phyloP scores from a whole-genome alignment of 805 yeast genomes.

The Dipodascus albidus region DNA sequence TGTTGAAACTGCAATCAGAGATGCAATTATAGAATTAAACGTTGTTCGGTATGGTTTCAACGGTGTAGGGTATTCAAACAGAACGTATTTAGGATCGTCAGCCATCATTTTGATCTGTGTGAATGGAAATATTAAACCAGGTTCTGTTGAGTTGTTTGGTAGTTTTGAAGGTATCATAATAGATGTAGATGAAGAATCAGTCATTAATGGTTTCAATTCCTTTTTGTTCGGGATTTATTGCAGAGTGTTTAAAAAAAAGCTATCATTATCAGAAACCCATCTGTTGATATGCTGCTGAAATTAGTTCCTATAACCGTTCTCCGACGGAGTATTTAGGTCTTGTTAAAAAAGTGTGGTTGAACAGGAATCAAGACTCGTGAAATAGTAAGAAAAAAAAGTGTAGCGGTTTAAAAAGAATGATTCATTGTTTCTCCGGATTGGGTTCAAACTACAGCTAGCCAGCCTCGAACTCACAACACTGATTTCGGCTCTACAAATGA shows the following conservation, averaged over 20 bases:
- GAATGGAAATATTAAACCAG: neutral
- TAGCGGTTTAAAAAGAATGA: no score
- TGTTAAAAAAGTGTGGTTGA: no score
- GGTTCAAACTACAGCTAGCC: no score
- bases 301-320: no score
- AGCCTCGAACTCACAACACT: neutral
- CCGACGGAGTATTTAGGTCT: neutral
- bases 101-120: neutral
- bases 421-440: no score
- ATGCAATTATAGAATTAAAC: constrained; percentile 43
- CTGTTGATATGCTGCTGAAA: no score
- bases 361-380: no score
- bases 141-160: neutral
- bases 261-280: neutral
- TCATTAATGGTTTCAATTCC: neutral
- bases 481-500: neutral
- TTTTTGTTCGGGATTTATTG: neutral
- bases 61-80: neutral
- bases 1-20: constrained; percentile 51
- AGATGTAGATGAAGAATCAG: neutral
- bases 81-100: neutral
- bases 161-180: neutral
- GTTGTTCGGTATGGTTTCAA: constrained; percentile 3
- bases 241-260: no score
- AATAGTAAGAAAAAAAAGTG: neutral